Percentiles rank a stretch among this genome's conserved stretches.
Evolutionary conservation across 192 early-diverging fungal species (phyloP).

Genomic region (Mortierella antarctica): DNA sequence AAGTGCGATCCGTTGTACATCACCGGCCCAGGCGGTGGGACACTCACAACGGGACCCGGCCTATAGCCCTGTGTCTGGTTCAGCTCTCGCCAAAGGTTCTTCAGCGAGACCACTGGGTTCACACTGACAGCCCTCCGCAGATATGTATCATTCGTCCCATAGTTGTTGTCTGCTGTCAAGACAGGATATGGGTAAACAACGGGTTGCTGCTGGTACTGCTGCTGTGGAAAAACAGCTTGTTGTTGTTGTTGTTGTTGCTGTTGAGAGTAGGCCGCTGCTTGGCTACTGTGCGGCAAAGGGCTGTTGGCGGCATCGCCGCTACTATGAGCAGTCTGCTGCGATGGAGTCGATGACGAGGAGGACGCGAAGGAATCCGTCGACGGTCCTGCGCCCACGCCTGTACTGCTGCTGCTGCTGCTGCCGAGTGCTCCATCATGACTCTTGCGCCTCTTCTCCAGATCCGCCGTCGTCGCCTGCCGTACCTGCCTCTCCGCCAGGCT

Average conservation of each 20-base stretch:
- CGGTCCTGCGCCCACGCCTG: too few relatives aligned
- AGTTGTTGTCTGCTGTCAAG: constrained; percentile 14
- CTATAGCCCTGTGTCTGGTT: neutral
- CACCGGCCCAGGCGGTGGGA: neutral
- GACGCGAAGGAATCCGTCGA: too few relatives aligned
- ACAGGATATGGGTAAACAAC: neutral
- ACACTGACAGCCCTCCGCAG: constrained; percentile 24
- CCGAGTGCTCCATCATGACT: neutral
- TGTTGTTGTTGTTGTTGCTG: too few relatives aligned
- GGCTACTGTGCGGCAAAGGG: neutral
- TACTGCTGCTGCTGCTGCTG: too few relatives aligned
- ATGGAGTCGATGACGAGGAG: neutral
- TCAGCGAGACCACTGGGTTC: constrained; percentile 18
- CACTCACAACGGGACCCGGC: too few relatives aligned
- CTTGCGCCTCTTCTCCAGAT: constrained; percentile 4
- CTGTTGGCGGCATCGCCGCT: neutral
- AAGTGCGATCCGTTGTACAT: neutral
- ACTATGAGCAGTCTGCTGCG: neutral
- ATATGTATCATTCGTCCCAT: constrained; percentile 28
- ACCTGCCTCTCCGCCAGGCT: constrained; percentile 9
- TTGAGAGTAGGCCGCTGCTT: neutral
- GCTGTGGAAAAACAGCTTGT: neutral
- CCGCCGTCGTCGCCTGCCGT: neutral
- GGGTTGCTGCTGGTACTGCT: neutral
- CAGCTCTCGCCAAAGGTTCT: constrained; percentile 24